Conservation (phyloP, 805 yeast genomes). For the Ogataea populi-albae region DNA sequence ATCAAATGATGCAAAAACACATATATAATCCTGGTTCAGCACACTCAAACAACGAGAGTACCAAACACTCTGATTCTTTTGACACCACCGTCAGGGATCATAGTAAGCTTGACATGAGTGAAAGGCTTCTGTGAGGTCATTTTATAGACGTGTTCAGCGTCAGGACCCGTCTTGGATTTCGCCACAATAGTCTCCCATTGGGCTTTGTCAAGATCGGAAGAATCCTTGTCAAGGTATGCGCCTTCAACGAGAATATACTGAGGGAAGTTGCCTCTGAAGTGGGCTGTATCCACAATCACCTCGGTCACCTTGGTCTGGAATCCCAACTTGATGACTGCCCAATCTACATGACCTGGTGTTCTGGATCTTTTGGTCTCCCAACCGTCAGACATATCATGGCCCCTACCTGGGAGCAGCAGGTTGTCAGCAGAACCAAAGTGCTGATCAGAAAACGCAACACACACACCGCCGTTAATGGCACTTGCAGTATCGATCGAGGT, state of each 20-base stretch:
- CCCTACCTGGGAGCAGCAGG: slow-evolving; percentile 87
- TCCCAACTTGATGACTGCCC: slow-evolving; percentile 85
- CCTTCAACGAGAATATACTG: slow-evolving; percentile 74
- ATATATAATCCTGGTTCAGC: too few species aligned
- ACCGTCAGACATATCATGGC: slow-evolving; percentile 95
- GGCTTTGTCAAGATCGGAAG: slow-evolving; percentile 39
- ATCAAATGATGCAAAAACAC: too few species aligned
- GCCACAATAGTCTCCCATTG: slow-evolving; percentile 66
- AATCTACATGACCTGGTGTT: slow-evolving; percentile 78
- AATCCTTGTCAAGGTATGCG: slow-evolving; percentile 33
- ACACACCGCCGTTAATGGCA: slow-evolving; percentile 86
- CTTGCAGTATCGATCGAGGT: slow-evolving; percentile 70
- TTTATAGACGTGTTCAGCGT: slow-evolving; percentile 66
- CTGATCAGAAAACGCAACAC: slow-evolving; percentile 80
- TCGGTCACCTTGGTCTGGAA: slow-evolving; percentile 53
- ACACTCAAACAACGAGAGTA: too few species aligned
- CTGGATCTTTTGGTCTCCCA: slow-evolving; percentile 97
- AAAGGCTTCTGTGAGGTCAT: slow-evolving; percentile 33
- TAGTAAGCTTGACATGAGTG: slow-evolving; percentile 74
- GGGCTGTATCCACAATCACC: slow-evolving; percentile 85
- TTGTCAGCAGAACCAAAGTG: slow-evolving; percentile 94
- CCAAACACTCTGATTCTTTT: slow-evolving; percentile 88
- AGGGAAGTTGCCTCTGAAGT: slow-evolving; percentile 93
- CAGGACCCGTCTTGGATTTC: slow-evolving; percentile 76
- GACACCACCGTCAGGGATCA: slow-evolving; percentile 97